A percentile compares a stretch with the other conserved stretches of the same genome.
phyloP scores from a whole-genome alignment of 371 early-diverging fungal species.

The Mucor irregularis region DNA sequence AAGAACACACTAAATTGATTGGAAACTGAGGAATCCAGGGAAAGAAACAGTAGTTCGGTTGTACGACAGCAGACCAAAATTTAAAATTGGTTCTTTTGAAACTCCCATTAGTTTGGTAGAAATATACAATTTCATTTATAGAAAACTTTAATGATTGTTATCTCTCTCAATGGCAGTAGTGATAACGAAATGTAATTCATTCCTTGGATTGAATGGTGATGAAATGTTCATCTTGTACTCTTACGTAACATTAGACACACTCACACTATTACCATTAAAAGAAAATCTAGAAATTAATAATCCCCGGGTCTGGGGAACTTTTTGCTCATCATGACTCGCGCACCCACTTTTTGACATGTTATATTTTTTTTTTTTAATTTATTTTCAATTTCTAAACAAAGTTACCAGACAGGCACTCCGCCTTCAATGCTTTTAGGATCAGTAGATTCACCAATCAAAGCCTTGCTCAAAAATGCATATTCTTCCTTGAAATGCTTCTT shows the following conservation, averaged over 20 bases:
- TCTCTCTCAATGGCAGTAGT: too few species aligned
- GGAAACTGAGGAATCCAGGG: conserved; percentile 13
- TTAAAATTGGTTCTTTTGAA: background rate
- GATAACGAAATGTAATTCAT: too few species aligned
- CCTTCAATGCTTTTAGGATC: conserved; percentile 65
- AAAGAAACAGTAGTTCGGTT: conserved; percentile 1
- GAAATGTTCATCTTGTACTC: too few species aligned
- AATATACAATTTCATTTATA: too few species aligned
- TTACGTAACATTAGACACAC: too few species aligned
- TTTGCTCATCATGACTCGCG: too few species aligned
- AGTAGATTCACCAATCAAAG: conserved; percentile 74
- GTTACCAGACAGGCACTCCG: conserved; percentile 73
- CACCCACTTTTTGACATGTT: too few species aligned
- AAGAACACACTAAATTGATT: background rate
- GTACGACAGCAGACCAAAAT: conserved; percentile 18
- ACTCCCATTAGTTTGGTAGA: background rate
- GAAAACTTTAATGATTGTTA: too few species aligned
- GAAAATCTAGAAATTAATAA: too few species aligned
- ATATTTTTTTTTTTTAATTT: background rate
- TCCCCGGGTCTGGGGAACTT: too few species aligned
- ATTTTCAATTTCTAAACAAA: background rate
- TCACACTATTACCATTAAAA: too few species aligned
- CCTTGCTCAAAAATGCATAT: conserved; percentile 78
- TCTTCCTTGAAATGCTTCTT: conserved; percentile 95
- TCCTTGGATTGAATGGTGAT: too few species aligned